Evolutionary conservation across 306 rosid genomes (phyloP), one percentile per base, ranked within the genome.

Genomic region (Sesbania bispinosa): DNA sequence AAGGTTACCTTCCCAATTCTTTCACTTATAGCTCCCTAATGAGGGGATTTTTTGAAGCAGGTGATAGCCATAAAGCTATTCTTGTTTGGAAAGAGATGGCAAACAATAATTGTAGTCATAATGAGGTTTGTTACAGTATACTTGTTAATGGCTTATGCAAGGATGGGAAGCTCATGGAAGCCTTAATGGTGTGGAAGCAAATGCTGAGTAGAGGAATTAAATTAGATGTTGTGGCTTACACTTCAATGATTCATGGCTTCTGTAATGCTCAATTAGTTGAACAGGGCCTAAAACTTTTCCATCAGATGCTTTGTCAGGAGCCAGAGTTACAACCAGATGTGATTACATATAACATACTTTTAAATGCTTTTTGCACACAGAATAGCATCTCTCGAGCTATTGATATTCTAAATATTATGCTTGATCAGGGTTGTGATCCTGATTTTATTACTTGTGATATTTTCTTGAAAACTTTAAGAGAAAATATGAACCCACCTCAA

Each of bases 211-310:
- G 82, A 79, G 96, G 97, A 69, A 74, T 82, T 50, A 90, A 86
- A 83, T 88, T 84, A 60, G 98, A 94, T 80, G 95, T 89, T 62
- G 89, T 94, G 82, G 90, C 92, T 73, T 94, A 89, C 79, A 94
- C 92, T 79, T 90, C 96, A 52, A 83, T 94, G 96, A 94, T 94
- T 86, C 87, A 87, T 63, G 96, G 97, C 55, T 88, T 90, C 53
- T 94, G 98, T 76, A 86, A 82, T 46, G 82, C 87, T 47, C 83
- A 87, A 59, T 82, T 74, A 65, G 80, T 89, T 46, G 98, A 85
- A 46, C 86, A 87, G 78, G 96, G 98, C 52, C 41, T 90, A 85
- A 85, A 87, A 74, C 94, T 93, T 75, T 93, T 93, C 78, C 58
- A 90, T 60, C 91, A 89, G 76, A 89, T 90, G 98, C 92, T 85